Conservation (phyloP, 1,139 yeast genomes). For the Suhomyces choctaworum region DNA sequence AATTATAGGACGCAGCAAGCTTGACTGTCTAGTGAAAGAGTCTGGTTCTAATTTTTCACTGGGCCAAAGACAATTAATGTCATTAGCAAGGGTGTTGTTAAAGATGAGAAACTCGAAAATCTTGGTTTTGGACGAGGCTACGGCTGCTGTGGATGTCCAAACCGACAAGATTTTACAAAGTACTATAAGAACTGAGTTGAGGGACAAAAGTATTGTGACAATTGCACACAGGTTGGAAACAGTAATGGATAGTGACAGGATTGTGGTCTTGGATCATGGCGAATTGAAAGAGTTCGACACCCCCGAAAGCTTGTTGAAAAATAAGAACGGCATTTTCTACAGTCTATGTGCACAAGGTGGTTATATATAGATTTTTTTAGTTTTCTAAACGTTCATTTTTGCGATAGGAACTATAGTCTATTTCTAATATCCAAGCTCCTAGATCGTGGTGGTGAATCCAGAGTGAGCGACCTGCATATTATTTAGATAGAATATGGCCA, state of each 20-base stretch:
- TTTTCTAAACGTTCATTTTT: no score
- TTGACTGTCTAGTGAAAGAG: constrained; percentile 54
- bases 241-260: constrained; percentile 74
- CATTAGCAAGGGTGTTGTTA: constrained; percentile 72
- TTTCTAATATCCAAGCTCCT: no score
- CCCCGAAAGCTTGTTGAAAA: constrained; percentile 50
- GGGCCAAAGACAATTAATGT: constrained; percentile 77
- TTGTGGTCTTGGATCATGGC: constrained; percentile 70
- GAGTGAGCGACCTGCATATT: no score
- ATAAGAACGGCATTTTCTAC: constrained; percentile 50
- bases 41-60: constrained; percentile 74
- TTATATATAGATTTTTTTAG: constrained; percentile 19
- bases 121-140: constrained; percentile 77
- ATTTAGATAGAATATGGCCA: no score
- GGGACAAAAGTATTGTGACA: constrained; percentile 67
- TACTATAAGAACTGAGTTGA: constrained; percentile 65
- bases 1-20: constrained; percentile 27
- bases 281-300: constrained; percentile 67
- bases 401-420: no score
- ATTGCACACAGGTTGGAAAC: constrained; percentile 86
- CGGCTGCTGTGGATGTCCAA: constrained; percentile 81
- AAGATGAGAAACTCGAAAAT: constrained; percentile 54
- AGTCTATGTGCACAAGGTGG: constrained; percentile 53
- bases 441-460: no score
- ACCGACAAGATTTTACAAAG: constrained; percentile 76